Percentiles rank a stretch among this genome's conserved stretches.
Evolutionary conservation across 768 basidiomycete species (phyloP).

Genomic region (Lepiota brunneoincarnata): DNA sequence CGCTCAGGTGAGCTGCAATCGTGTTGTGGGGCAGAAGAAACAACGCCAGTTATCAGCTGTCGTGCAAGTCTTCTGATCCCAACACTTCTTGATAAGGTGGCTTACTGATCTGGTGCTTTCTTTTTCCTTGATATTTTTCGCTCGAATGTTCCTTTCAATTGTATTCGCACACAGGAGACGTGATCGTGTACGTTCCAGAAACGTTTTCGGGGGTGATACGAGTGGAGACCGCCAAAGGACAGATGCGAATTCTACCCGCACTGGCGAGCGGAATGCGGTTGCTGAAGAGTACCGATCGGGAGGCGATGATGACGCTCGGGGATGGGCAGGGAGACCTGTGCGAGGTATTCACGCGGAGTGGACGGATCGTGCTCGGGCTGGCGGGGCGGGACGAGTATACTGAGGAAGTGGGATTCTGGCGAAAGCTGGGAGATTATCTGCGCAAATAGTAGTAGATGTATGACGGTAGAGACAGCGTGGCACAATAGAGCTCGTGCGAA

Average conservation of each 20-base stretch:
- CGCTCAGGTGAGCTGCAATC: constrained; percentile 26
- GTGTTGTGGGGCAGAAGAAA: background rate
- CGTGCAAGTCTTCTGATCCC: background rate
- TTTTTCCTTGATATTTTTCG: background rate
- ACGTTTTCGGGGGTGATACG: constrained; percentile 36
- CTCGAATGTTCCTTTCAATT: background rate
- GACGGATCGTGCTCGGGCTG: constrained; percentile 42
- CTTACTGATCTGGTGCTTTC: background rate
- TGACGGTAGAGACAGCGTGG: background rate
- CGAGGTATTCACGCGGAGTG: constrained; percentile 32
- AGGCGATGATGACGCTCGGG: constrained; percentile 24
- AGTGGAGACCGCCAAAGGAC: constrained; percentile 29
- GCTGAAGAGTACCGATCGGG: constrained; percentile 31
- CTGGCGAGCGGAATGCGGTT: constrained; percentile 27
- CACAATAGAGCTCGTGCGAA: constrained; percentile 2
- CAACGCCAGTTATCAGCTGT: background rate
- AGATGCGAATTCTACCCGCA: constrained; percentile 31
- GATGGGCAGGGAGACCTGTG: constrained; percentile 34
- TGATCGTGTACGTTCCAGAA: constrained; percentile 32
- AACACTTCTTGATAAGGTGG: constrained; percentile 1
- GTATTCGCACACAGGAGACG: constrained; percentile 35
- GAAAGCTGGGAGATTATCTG: constrained; percentile 29
- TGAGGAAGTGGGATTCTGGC: constrained; percentile 36
- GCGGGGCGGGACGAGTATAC: constrained; percentile 36
- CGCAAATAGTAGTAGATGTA: background rate